Percentiles rank a stretch among this genome's conserved stretches.
Conservation (phyloP, 176 grass and related monocot species). For the Lolium perenne region DNA sequence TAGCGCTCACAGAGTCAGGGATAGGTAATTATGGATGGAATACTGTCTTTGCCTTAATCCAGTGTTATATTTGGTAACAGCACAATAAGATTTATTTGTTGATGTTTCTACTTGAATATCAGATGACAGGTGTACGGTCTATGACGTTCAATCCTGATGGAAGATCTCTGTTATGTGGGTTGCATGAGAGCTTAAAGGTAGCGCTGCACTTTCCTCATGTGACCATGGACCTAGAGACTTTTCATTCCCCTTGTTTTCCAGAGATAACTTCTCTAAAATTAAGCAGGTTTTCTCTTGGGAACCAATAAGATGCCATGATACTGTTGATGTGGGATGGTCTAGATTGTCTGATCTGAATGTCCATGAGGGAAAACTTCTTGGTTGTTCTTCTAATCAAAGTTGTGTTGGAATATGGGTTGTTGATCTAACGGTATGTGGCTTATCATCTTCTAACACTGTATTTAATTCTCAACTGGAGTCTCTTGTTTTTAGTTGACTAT, state of each 20-base stretch:
- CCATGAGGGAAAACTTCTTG: slow-evolving; percentile 98
- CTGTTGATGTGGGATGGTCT: slow-evolving; percentile 98
- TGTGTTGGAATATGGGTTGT: slow-evolving; percentile 99
- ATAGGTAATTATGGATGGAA: not conserved
- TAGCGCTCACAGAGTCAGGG: slow-evolving; percentile 10
- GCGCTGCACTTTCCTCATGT: slow-evolving; percentile 28
- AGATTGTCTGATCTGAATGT: slow-evolving; percentile 95
- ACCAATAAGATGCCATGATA: slow-evolving; percentile 91
- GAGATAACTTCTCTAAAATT: slow-evolving; percentile 42
- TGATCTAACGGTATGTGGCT: slow-evolving; percentile 71
- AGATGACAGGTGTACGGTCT: slow-evolving; percentile 91
- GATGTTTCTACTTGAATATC: slow-evolving; percentile 39
- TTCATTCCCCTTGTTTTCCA: slow-evolving; percentile 27
- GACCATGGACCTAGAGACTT: slow-evolving; percentile 7
- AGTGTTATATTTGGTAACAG: not conserved
- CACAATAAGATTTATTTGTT: slow-evolving; percentile 14
- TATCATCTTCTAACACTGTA: slow-evolving; percentile 7
- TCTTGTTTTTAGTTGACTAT: slow-evolving; percentile 34
- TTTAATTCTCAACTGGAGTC: not conserved
- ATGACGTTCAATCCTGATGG: slow-evolving; percentile 99
- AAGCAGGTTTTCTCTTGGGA: slow-evolving; percentile 94
- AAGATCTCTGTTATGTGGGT: slow-evolving; percentile 87
- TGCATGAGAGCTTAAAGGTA: slow-evolving; percentile 98
- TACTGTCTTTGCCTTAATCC: not conserved
- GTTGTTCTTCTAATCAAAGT: slow-evolving; percentile 98